Conservation (phyloP, 148 eudicot species). For the Amaranthus cruentus region DNA sequence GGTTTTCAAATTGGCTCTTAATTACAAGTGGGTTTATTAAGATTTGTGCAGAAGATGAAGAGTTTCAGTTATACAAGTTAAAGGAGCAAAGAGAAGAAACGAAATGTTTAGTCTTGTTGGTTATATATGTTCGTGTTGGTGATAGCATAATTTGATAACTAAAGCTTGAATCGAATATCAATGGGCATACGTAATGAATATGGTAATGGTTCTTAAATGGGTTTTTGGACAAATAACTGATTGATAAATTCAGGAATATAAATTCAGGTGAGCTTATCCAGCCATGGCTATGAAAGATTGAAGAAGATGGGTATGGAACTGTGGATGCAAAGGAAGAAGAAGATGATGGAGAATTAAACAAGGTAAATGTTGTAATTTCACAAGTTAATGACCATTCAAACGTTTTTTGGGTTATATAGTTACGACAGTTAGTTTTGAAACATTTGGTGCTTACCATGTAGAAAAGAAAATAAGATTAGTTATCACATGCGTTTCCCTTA, state of each 20-base stretch:
- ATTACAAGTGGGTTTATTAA: not conserved
- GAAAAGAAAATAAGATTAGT: too few relatives aligned
- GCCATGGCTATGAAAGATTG: too few relatives aligned
- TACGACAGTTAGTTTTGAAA: too few relatives aligned
- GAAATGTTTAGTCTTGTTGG: conserved; percentile 28
- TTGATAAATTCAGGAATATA: not conserved
- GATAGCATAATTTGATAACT: conserved; percentile 23
- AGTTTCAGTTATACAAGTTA: conserved; percentile 4
- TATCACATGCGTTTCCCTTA: too few relatives aligned
- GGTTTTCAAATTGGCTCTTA: not conserved
- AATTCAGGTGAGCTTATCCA: too few relatives aligned
- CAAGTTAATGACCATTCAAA: too few relatives aligned
- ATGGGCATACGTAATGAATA: conserved; percentile 4
- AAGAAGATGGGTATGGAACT: too few relatives aligned
- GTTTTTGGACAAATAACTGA: not conserved
- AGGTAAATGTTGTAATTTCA: too few relatives aligned
- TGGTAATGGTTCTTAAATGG: not conserved
- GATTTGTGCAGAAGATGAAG: conserved; percentile 11
- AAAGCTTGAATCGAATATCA: conserved; percentile 7
- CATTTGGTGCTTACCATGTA: too few relatives aligned
- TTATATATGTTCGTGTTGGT: conserved; percentile 24
- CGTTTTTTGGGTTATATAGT: too few relatives aligned
- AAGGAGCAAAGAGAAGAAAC: conserved; percentile 9
- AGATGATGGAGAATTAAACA: too few relatives aligned
- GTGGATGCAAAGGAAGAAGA: too few relatives aligned